Evolutionary conservation across 2,329 filamentous ascomycete species (phyloP).

Genomic region (Paraphaeosphaeria minitans): DNA sequence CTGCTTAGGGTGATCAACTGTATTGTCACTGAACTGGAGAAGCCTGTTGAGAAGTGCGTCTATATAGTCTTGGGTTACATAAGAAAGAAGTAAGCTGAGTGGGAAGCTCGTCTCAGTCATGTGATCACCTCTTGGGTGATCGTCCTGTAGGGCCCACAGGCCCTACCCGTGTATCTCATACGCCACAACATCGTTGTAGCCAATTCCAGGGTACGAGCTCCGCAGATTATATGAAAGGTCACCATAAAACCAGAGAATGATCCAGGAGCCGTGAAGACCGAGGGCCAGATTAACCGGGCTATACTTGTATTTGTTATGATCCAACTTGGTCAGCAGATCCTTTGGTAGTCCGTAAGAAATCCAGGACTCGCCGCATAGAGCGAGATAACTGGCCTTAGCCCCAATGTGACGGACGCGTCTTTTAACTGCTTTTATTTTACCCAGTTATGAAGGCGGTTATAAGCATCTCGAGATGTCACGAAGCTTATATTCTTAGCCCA

Average conservation of each 20-base stretch:
- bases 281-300: slow-evolving; percentile 11
- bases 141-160: no score
- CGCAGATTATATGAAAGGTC: slow-evolving; percentile 9
- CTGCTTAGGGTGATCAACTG: no score
- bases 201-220: slow-evolving; percentile 6
- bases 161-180: no score
- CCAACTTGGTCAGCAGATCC: slow-evolving; percentile 7
- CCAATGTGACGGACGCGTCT: slow-evolving; percentile 16
- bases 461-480: slow-evolving; percentile 10
- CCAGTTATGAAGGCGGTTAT: slow-evolving; percentile 12
- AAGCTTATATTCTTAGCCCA: neutral
- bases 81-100: no score
- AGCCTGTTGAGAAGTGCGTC: no score
- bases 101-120: no score
- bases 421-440: slow-evolving; percentile 18
- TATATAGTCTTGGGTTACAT: no score
- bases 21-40: no score
- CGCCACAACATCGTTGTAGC: no score
- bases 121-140: no score
- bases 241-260: slow-evolving; percentile 15
- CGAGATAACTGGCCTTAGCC: slow-evolving; percentile 19
- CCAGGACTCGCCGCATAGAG: slow-evolving; percentile 9
- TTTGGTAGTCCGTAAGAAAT: slow-evolving; percentile 13
- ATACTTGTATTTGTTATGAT: slow-evolving; percentile 4
- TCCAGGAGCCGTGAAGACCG: slow-evolving; percentile 13